phyloP scores from a whole-genome alignment of 2,329 filamentous ascomycete species.

The Alternaria dauci region DNA sequence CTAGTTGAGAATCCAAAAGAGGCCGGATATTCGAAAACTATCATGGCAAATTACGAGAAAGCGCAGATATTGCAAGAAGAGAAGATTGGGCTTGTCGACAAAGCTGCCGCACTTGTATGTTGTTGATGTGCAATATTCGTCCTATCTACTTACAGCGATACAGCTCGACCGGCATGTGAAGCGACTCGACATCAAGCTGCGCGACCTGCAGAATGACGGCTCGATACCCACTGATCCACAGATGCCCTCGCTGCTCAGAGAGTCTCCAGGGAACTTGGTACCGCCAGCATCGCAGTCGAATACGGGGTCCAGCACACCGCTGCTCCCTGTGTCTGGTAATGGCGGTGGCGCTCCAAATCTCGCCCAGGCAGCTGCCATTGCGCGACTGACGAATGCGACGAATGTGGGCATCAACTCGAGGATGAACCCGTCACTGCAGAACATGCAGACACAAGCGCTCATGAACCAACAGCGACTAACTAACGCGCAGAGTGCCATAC shows the following conservation, averaged over 20 bases:
- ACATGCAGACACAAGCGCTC: conserved; percentile 49
- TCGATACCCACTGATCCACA: conserved; percentile 66
- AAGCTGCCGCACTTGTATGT: conserved; percentile 68
- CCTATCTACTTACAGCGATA: conserved; percentile 21
- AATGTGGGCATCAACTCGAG: conserved; percentile 42
- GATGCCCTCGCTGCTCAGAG: conserved; percentile 65
- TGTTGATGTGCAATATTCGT: neutral
- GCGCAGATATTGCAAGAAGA: conserved; percentile 77
- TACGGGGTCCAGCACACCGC: conserved; percentile 58
- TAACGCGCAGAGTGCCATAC: conserved; percentile 44
- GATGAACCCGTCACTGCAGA: conserved; percentile 44
- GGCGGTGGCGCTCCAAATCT: conserved; percentile 62
- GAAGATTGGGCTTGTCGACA: conserved; percentile 75
- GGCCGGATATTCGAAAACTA: conserved; percentile 69
- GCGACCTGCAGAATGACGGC: conserved; percentile 66
- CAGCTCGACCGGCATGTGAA: conserved; percentile 70
- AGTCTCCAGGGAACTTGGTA: conserved; percentile 59
- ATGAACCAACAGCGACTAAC: conserved; percentile 50
- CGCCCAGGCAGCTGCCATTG: conserved; percentile 59
- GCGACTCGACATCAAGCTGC: conserved; percentile 68
- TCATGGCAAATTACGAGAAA: conserved; percentile 72
- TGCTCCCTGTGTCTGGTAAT: conserved; percentile 65
- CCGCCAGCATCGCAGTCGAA: conserved; percentile 57
- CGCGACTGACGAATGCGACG: conserved; percentile 50
- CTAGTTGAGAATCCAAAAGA: conserved; percentile 79